A percentile compares a stretch with the other conserved stretches of the same genome.
Evolutionary conservation across 305 asterid species (phyloP).

Genomic region (Coffea humblotiana): DNA sequence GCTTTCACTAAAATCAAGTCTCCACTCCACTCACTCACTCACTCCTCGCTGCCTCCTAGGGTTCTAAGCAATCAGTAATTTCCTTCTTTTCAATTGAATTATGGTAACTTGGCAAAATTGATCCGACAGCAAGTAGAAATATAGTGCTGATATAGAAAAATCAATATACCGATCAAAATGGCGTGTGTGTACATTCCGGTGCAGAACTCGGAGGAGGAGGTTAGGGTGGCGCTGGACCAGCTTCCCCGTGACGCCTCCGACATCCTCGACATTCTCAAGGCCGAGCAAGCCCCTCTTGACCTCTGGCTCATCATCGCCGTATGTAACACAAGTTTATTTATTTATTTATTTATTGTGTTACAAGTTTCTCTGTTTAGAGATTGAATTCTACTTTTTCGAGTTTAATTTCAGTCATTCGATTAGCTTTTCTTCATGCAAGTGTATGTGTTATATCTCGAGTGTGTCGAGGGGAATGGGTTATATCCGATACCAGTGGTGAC

Average conservation of each 20-base stretch:
- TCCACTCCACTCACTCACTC: background rate
- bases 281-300: constrained; percentile 99
- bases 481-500: too few species aligned
- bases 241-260: constrained; percentile 99
- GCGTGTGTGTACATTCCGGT: constrained; percentile 84
- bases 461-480: too few species aligned
- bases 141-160: background rate
- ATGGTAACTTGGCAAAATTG: background rate
- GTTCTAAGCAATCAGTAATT: background rate
- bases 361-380: background rate
- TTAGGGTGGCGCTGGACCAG: constrained; percentile 89
- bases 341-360: too few species aligned
- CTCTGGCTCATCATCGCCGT: constrained; percentile 98
- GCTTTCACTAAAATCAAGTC: background rate
- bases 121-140: background rate
- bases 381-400: background rate
- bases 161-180: constrained; percentile 31
- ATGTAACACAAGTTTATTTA: constrained; percentile 7
- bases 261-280: constrained; percentile 94
- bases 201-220: constrained; percentile 98
- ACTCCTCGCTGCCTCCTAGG: background rate
- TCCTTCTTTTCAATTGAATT: background rate
- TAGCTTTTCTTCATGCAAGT: background rate
- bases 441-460: background rate
- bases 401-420: background rate